Conservation (phyloP, 441 rosid species). For the Pelargonium australe region DNA sequence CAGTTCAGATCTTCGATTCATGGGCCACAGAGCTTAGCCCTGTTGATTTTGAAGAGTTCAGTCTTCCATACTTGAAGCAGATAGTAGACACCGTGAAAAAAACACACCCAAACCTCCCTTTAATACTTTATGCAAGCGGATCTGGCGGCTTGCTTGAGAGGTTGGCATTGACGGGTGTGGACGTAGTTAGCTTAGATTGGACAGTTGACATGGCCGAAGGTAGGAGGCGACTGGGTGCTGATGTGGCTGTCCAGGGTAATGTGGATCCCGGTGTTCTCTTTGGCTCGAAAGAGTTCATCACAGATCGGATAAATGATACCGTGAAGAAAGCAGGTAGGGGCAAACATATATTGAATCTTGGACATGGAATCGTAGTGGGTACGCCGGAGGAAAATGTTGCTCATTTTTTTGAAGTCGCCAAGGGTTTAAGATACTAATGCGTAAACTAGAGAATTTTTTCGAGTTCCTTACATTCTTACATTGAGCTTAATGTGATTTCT, state of each 20-base stretch:
- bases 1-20: constrained; percentile 93
- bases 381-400: constrained; percentile 94
- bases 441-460: too few species aligned
- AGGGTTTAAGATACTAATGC: constrained; percentile 57
- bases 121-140: constrained; percentile 85
- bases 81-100: constrained; percentile 74
- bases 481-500: too few species aligned
- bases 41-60: constrained; percentile 83
- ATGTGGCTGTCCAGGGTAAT: constrained; percentile 84
- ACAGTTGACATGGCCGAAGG: constrained; percentile 98
- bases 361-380: constrained; percentile 94
- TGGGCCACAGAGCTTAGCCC: constrained; percentile 99
- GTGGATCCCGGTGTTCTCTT: constrained; percentile 89
- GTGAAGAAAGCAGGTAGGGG: constrained; percentile 85
- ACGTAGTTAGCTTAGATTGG: constrained; percentile 98
- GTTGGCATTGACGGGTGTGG: constrained; percentile 71
- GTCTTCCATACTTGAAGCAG: constrained; percentile 80
- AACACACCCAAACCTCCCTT: constrained; percentile 81
- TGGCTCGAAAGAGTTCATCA: constrained; percentile 79
- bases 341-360: constrained; percentile 83
- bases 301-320: constrained; percentile 66
- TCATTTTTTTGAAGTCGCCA: constrained; percentile 83
- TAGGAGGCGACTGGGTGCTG: constrained; percentile 63
- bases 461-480: too few species aligned
- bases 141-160: constrained; percentile 92